phyloP scores from a whole-genome alignment of 129 eudicot genomes.

The Ambrosia trifida region DNA sequence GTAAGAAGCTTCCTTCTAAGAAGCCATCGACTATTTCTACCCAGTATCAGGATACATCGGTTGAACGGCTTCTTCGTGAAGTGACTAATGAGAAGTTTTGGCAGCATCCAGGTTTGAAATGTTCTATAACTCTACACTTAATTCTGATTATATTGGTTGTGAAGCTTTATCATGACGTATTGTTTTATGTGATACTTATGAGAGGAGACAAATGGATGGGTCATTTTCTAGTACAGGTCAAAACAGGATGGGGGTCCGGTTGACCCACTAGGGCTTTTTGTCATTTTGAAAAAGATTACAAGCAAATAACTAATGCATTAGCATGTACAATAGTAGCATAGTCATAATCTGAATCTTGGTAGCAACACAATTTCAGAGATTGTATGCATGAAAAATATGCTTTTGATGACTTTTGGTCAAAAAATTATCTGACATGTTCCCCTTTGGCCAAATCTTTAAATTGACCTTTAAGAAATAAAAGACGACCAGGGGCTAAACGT shows the following conservation, averaged over 20 bases:
- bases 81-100: slow-evolving; percentile 93
- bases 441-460: background rate
- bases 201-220: background rate
- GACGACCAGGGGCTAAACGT: background rate
- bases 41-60: slow-evolving; percentile 85
- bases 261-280: background rate
- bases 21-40: slow-evolving; percentile 48
- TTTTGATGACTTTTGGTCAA: background rate
- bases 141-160: slow-evolving; percentile 10
- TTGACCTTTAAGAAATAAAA: background rate
- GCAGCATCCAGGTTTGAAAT: slow-evolving; percentile 83
- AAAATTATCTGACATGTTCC: background rate
- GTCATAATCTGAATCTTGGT: background rate
- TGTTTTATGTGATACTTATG: background rate
- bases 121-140: slow-evolving; percentile 8
- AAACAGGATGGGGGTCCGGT: background rate
- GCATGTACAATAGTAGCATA: background rate
- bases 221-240: background rate
- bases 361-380: background rate
- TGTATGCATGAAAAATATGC: background rate
- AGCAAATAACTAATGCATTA: background rate
- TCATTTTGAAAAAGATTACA: background rate
- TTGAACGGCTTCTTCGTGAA: slow-evolving; percentile 93
- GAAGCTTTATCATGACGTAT: background rate
- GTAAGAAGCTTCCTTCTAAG: slow-evolving; percentile 76